Base-by-base conservation (phyloP, 371 early-diverging fungal genomes). In the Mortierella sp. region DNA sequence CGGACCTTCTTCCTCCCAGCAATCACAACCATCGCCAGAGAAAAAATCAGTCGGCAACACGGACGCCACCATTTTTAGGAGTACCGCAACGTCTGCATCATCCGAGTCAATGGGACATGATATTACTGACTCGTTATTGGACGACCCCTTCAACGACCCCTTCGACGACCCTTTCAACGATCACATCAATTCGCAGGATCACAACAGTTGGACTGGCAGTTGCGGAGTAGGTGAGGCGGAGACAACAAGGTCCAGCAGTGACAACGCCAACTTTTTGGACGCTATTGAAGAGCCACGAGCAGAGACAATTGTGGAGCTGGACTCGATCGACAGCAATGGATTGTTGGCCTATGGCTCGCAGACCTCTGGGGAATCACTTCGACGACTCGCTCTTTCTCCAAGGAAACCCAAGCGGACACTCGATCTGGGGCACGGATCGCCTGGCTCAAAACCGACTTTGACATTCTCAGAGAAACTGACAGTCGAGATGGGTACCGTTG, bases 351-450 rank as follows among this genome's bases (percentile, higher is more conserved):
- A 55, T 39, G 70, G 74, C 8, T 70, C 76, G 2, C 73, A 76
- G 37, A 37, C 58, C 10, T 80, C 80, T 26, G 73, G 76, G 26
- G 80, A 76, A 64, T 70, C 76, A 0, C 66, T 76, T 7, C 53
- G 80, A 50, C 67, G 80, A 34, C 48, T 72, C n/a, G 63, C 80
- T 9, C 37, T 80, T 13, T 80, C 80, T 13, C 80, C 80, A 31
- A 53, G 76, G 69, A 80, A 80, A 22, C 44, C 55, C 14, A 79
- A 71, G 29, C 52, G 39, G 16, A 63, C 55, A 39, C 64, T 68
- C 22, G 79, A 71, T 10, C 10, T 70, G 0, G 31, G 43, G 1
- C 41, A 44, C 1, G 65, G 69, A 19, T 67, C 70, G 19, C 48
- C 48, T 13, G 26, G 31, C 0, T 45, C 72, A 26, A 52, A 19